Percentiles rank a stretch among this genome's conserved stretches.
Conservation (phyloP, 1,284 basidiomycete genomes). For the Cronartium quercuum region DNA sequence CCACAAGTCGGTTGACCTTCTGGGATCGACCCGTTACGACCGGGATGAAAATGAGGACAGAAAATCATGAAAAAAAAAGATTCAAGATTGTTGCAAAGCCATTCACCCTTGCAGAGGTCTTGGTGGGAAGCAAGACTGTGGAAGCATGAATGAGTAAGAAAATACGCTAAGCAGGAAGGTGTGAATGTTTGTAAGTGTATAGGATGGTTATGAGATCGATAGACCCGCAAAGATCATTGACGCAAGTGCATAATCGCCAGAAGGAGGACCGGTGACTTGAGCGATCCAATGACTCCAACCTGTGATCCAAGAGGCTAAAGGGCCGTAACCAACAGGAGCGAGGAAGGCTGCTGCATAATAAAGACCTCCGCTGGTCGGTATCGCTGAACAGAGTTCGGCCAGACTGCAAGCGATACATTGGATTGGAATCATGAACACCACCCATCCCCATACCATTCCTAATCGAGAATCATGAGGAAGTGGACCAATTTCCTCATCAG, state of each 20-base stretch:
- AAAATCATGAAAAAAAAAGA: not conserved
- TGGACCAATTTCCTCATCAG: too few species aligned
- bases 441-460: conserved; percentile 70
- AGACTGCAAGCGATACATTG: conserved; percentile 62
- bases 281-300: conserved; percentile 43
- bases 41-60: not conserved
- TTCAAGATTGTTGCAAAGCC: not conserved
- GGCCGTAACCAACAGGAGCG: conserved; percentile 39
- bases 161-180: not conserved
- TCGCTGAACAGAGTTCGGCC: conserved; percentile 65
- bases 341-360: conserved; percentile 43
- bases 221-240: not conserved
- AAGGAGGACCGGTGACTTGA: conserved; percentile 48
- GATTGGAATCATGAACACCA: conserved; percentile 65
- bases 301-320: conserved; percentile 43
- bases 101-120: not conserved
- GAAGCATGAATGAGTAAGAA: not conserved
- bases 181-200: not conserved
- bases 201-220: not conserved
- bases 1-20: conserved; percentile 59
- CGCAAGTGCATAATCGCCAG: conserved; percentile 46
- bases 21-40: conserved; percentile 51
- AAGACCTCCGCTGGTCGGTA: conserved; percentile 55
- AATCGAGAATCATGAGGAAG: conserved; percentile 53
- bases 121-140: not conserved